Base-by-base conservation (phyloP, 2,329 filamentous ascomycete species). In the Aspergillus sp. region DNA sequence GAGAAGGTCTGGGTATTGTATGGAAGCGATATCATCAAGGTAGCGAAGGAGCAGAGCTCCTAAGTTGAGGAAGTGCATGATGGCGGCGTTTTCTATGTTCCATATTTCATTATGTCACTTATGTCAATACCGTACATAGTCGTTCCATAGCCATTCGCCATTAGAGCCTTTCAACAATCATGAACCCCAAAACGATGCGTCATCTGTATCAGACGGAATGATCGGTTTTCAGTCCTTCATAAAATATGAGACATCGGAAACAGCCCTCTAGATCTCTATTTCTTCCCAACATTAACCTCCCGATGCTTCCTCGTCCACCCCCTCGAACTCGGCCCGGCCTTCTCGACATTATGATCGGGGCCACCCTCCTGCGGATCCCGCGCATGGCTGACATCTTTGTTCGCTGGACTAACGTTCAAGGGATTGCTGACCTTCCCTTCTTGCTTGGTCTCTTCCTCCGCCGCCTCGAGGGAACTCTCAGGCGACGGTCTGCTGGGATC, bases 401-500 rank as follows among this genome's bases (percentile, higher is more conserved):
- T 88, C 17, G 81, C 83, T 0, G 83, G 82, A 58, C 81, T 85
- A 20, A 81, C 80, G 44, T 86, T 77, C 41, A 88, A 62, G 5
- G 83, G 81, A 59, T 81, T 80, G 31, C 69, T 69, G 20, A 65
- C 58, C 58, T 72, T 68, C 3, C 70, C 75, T 25, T 73, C 64
- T 5, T 67, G 71, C 5, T 71, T 58, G 55, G 66, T 60, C 75
- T 81, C 71, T 32, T 61, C 50, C 43, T 63, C 62, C 1, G 68
- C 64, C 4, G 64, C 66, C 16, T 63, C 54, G 9, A 69, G 54
- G 34, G 84, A 82, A 19, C 71, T 64, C 65, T 91, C 86, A 0
- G 90, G 90, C 17, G 78, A 74, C 21, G 88, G 92, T 67, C 82
- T 83, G 50, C 78, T 71, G 0, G 85, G 83, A 66, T 90, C 80